Evolutionary conservation across 1,284 basidiomycete genomes (phyloP).

Genomic region (Puccinia brachypodii): DNA sequence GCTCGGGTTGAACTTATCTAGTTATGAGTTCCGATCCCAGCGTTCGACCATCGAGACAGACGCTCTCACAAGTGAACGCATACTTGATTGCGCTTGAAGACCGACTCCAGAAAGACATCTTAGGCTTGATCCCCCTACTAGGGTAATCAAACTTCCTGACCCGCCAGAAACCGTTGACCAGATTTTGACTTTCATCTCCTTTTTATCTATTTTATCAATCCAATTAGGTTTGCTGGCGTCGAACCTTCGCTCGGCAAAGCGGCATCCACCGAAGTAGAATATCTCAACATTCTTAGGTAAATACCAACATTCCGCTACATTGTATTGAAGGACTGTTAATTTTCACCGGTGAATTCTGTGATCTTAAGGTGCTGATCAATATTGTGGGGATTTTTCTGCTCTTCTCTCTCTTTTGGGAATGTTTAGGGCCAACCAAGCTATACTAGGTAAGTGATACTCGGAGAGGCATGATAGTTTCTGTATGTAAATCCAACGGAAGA

Average conservation of each 20-base stretch:
- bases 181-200: not conserved
- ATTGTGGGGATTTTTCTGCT: not conserved
- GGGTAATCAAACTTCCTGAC: slow-evolving; percentile 53
- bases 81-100: slow-evolving; percentile 57
- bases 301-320: not conserved
- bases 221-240: slow-evolving; percentile 49
- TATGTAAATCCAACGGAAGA: not conserved
- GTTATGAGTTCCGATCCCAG: slow-evolving; percentile 8
- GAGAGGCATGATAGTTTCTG: not conserved
- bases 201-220: not conserved
- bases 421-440: slow-evolving; percentile 11
- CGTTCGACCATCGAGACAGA: slow-evolving; percentile 52
- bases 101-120: slow-evolving; percentile 56
- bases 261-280: slow-evolving; percentile 51
- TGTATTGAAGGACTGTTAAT: not conserved
- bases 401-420: not conserved
- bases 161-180: not conserved
- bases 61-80: slow-evolving; percentile 53
- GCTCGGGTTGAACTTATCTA: not conserved
- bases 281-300: slow-evolving; percentile 30
- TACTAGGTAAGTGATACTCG: slow-evolving; percentile 14
- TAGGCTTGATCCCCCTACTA: slow-evolving; percentile 56
- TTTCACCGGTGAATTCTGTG: not conserved
- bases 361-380: not conserved
- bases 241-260: slow-evolving; percentile 51